Conservation (phyloP, 139 green algal genomes). For the Haematococcus sp. region DNA sequence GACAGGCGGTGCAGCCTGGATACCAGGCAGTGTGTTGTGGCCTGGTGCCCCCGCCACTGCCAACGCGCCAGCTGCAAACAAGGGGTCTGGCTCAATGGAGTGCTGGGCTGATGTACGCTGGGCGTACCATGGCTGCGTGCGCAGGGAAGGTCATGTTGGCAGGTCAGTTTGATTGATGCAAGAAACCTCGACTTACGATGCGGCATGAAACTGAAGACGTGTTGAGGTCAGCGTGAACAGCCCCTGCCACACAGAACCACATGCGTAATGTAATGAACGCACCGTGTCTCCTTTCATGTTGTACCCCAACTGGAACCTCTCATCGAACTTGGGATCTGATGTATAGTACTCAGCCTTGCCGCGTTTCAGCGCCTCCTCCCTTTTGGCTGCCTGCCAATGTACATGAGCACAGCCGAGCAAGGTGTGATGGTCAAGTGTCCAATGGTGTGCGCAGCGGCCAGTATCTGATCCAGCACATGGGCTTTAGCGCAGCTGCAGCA, state of each 20-base stretch:
- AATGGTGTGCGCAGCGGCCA: too few relatives aligned
- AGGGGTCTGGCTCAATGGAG: neutral
- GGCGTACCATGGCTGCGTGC: slow-evolving; percentile 46
- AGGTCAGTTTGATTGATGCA: neutral
- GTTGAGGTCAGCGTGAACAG: neutral
- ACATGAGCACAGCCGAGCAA: neutral
- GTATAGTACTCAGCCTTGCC: slow-evolving; percentile 74
- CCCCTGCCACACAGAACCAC: neutral
- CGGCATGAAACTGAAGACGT: neutral
- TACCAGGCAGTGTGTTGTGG: too few relatives aligned
- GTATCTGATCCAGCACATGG: neutral
- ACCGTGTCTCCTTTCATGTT: slow-evolving; percentile 35
- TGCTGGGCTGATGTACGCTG: slow-evolving; percentile 12
- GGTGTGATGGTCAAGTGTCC: too few relatives aligned
- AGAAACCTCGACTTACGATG: too few relatives aligned
- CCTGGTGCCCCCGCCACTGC: neutral
- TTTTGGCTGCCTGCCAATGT: slow-evolving; percentile 47
- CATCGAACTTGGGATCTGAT: slow-evolving; percentile 77
- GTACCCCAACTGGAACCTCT: slow-evolving; percentile 64
- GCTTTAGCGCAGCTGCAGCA: neutral
- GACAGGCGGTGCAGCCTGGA: neutral
- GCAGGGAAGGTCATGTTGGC: neutral
- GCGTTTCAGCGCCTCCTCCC: slow-evolving; percentile 35
- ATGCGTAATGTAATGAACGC: neutral
- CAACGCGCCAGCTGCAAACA: neutral